Evolutionary conservation across 805 yeast genomes (phyloP), one percentile per base, ranked within the genome.

Genomic region (Phaffomyces opuntiae): DNA sequence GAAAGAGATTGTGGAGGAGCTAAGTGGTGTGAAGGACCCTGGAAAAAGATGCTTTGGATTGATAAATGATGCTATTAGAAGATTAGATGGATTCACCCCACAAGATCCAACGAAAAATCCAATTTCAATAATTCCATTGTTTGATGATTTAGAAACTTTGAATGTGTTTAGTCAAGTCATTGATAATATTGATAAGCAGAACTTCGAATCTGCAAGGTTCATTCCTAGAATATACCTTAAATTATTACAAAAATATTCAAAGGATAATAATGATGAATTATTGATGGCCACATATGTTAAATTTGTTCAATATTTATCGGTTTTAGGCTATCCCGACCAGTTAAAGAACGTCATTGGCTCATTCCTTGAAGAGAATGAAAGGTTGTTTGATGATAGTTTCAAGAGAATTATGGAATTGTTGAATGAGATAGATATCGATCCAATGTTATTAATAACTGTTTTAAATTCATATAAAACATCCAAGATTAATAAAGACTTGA

Each of bases 181-280:
- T 26, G 42, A 34, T 4, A 17, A 40, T 16, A 38, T 53, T 26
- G 41, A 50, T 3, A 43, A 24, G 9, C 51, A 49, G 9, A 56
- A 53, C 42, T 56, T 49, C 43, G 40, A 48, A 25, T 43, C 55
- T 17, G 61, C 61, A 1, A 44, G 59, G 16, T 56, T 56, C 33
- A 40, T 56, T 5, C 61, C 61, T 3, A 29, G 57, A 4, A n/a
- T 56, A 16, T 56, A 55, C 42, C 44, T 56, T 1, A 52, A 52
- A n/a, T 41, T 55, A 36, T 31, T 54, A n/a, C 42, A 43, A 14
- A 19, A 38, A 8, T 49, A 47, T 1, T 9, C 31, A 5, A 33
- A 41, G 13, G 32, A 16, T 0, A 44, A 55, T 12, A 44, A 55
- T 12, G 26, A 36, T 5, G 26, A 42, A 27, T 14, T 47, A n/a